A percentile compares a stretch with the other conserved stretches of the same genome.
Conservation (phyloP, 2,329 filamentous ascomycete species). For the Diaporthe vaccinii region DNA sequence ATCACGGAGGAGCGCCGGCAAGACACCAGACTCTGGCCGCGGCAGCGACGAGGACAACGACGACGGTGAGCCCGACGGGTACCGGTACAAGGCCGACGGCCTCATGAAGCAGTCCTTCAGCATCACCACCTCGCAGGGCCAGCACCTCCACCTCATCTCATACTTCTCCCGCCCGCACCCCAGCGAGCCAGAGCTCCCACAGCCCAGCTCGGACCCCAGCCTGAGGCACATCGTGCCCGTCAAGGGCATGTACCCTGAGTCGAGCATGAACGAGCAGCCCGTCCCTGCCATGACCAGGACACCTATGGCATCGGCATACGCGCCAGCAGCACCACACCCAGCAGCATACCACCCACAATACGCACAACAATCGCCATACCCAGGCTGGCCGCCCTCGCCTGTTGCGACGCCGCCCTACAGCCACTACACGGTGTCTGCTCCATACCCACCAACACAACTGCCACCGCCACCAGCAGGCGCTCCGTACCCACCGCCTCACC, state of each 20-base stretch:
- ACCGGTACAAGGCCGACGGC: constrained; percentile 94
- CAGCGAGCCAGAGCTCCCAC: constrained; percentile 78
- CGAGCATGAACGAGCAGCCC: constrained; percentile 87
- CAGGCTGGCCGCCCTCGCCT: constrained; percentile 68
- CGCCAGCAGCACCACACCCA: constrained; percentile 43
- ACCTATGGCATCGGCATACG: constrained; percentile 64
- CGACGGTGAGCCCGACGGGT: constrained; percentile 88
- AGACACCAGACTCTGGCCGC: constrained; percentile 86
- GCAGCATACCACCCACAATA: constrained; percentile 57
- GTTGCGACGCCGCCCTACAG: constrained; percentile 67
- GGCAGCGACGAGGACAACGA: constrained; percentile 89
- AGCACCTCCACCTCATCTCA: constrained; percentile 97
- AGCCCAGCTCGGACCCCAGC: constrained; percentile 84
- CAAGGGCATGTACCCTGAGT: constrained; percentile 98
- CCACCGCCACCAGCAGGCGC: constrained; percentile 43
- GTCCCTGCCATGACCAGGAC: constrained; percentile 85
- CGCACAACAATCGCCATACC: constrained; percentile 57
- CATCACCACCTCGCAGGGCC: constrained; percentile 89
- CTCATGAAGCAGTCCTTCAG: constrained; percentile 99
- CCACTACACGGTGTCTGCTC: constrained; percentile 56
- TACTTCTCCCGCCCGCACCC: constrained; percentile 91
- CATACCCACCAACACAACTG: constrained; percentile 42
- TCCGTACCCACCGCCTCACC: constrained; percentile 49
- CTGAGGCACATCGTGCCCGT: constrained; percentile 86
- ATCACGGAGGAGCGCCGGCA: constrained; percentile 70